Evolutionary conservation across 495 filamentous ascomycete species (phyloP), one percentile per base, ranked within the genome.

Genomic region (Neurospora sp.): DNA sequence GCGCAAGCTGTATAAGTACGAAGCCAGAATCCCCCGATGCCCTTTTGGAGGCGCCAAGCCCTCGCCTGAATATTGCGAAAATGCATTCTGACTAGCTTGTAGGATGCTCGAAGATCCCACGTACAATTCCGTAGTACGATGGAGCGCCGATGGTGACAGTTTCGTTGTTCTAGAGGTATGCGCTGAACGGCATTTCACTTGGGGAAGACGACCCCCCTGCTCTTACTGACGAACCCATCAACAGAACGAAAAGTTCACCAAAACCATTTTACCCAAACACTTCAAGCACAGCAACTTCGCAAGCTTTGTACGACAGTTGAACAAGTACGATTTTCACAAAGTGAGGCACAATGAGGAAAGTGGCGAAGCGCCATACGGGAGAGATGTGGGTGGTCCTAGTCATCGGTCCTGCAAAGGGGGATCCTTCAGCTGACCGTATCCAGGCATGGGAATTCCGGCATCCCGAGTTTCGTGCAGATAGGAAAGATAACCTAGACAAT

Each of bases 261-360:
- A 97, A 81, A 91, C 91, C 69, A 98, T 99, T 76, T 87, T 99
- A 22, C 96, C 96, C 1, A 97, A 97, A 79, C 96, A 99, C 80
- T 98, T 98, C 87, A 99, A 98, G 84, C 95, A 98, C 82, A 97
- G 93, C 89, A 99, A 99, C 80, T 98, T 99, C 81, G 96, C 96
- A 53, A 97, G 94, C 84, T 99, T 99, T 76, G 96, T 99, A 59
- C 92, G 96, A 76, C 96, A 99, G 81, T 85, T 99, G 69, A 99
- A 99, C 85, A 99, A 99, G 80, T 99, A 97, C 82, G 96, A 98
- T 82, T 99, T 99, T 76, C 96, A 98, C 85, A 99, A 99, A 86
- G 96, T 99, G 66, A 89, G 96, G 75, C 94, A 97, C 79, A 98
- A 95, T 76, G 96, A 99, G 79, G 96, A 98, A 77, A 94, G 87